A percentile compares a stretch with the other conserved stretches of the same genome.
Conservation (phyloP, 768 basidiomycete species). For the Calvatia gigantea region DNA sequence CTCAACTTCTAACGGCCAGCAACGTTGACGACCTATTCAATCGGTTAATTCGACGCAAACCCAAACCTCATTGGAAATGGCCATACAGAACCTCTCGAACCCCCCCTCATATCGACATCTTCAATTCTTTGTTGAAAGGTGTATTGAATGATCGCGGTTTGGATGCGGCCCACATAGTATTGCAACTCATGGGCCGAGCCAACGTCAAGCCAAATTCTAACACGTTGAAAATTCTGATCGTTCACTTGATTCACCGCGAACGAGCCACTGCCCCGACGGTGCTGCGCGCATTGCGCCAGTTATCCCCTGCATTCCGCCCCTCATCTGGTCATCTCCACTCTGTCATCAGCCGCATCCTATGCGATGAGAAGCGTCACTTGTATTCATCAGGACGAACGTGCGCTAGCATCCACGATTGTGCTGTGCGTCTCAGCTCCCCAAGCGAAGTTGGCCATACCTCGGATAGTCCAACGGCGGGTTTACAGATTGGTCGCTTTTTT, state of each 20-base stretch:
- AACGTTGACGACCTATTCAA: conserved; percentile 19
- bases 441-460: neutral
- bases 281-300: conserved; percentile 40
- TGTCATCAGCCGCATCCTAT: conserved; percentile 49
- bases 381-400: conserved; percentile 24
- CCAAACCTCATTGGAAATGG: conserved; percentile 15
- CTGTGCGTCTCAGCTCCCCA: too few species aligned
- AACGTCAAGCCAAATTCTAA: conserved; percentile 47
- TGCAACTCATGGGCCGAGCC: conserved; percentile 53
- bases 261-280: conserved; percentile 43
- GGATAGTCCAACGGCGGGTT: neutral
- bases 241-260: conserved; percentile 43
- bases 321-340: conserved; percentile 58
- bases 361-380: conserved; percentile 54
- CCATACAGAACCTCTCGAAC: conserved; percentile 22
- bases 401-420: too few species aligned
- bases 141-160: conserved; percentile 48
- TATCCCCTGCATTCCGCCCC: conserved; percentile 37
- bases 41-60: conserved; percentile 12
- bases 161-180: conserved; percentile 38
- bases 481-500: neutral
- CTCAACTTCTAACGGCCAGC: neutral
- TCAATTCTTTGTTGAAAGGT: conserved; percentile 60
- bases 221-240: conserved; percentile 55
- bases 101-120: conserved; percentile 40